phyloP scores from a whole-genome alignment of 805 yeast species.

The Yamadazyma endophytica region DNA sequence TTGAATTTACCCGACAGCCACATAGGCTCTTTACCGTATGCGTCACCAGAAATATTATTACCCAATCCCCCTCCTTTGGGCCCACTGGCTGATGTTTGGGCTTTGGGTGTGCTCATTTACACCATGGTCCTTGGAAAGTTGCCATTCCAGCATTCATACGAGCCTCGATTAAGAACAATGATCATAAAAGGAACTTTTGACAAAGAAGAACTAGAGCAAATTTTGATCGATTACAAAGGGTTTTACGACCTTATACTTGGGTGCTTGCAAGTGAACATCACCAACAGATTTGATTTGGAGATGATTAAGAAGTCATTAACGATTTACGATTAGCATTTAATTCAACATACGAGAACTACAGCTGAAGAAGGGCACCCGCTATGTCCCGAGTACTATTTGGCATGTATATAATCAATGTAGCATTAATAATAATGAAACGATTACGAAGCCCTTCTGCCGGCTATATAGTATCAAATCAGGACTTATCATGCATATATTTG shows the following conservation, averaged over 20 bases:
- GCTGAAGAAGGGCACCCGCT: too few relatives aligned
- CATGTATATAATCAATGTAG: too few relatives aligned
- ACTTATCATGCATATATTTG: too few relatives aligned
- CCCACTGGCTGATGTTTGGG: constrained; percentile 84
- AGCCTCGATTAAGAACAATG: constrained; percentile 70
- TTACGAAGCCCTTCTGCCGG: too few relatives aligned
- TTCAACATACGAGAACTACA: too few relatives aligned
- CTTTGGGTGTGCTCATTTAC: constrained; percentile 74
- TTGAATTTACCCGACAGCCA: constrained; percentile 56
- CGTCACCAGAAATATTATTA: constrained; percentile 78
- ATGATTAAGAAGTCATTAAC: constrained; percentile 19
- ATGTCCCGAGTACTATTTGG: too few relatives aligned
- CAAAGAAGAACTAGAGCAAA: constrained; percentile 28
- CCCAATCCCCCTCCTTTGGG: constrained; percentile 61
- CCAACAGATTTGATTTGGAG: constrained; percentile 49
- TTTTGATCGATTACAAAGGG: constrained; percentile 20
- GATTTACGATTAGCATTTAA: constrained; percentile 7
- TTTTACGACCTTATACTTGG: constrained; percentile 40
- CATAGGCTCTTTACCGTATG: constrained; percentile 89
- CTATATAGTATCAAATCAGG: too few relatives aligned
- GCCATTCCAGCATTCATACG: constrained; percentile 83
- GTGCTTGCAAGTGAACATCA: constrained; percentile 49
- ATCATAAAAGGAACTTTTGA: constrained; percentile 67
- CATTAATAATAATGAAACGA: too few relatives aligned
- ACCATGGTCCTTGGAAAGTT: constrained; percentile 69